A percentile compares a stretch with the other conserved stretches of the same genome.
These are phyloP conservation scores for Hygrophoropsis aurantiaca DNA, from an alignment of 768 basidiomycete species.

Conservation along the genomic window DNA sequence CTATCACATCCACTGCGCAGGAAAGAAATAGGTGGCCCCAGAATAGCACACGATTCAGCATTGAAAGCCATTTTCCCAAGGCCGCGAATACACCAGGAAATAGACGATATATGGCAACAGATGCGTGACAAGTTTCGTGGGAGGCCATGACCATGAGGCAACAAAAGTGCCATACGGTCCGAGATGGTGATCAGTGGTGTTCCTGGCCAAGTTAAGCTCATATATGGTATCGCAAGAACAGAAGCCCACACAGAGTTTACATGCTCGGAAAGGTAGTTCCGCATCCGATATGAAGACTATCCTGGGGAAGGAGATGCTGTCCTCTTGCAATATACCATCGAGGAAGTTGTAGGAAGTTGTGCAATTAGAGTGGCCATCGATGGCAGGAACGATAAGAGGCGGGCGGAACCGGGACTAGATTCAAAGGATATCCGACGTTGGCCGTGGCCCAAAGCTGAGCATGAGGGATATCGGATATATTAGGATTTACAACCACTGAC, in stretches of 20 bases:
- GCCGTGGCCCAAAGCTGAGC: no score
- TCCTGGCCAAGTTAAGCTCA: no score
- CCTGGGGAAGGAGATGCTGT: no score
- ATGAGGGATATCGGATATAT: no score
- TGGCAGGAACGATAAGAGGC: no score
- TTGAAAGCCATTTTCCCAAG: conserved; percentile 13
- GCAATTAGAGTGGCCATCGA: no score
- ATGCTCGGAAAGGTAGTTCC: conserved; percentile 5
- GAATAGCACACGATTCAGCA: conserved; percentile 18
- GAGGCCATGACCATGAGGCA: conserved; percentile 28
- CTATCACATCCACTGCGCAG: no score
- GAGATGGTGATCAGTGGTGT: conserved; percentile 6
- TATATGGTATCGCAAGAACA: conserved; percentile 2
- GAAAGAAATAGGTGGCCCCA: conserved; percentile 12
- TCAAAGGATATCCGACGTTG: no score
- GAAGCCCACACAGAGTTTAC: conserved; percentile 3
- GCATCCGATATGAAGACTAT: conserved; percentile 12
- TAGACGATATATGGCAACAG: conserved; percentile 8
- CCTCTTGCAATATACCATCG: no score
- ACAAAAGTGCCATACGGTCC: conserved; percentile 6
- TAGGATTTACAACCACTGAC: neutral
- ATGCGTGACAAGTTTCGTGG: conserved; percentile 13
- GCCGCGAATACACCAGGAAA: conserved; percentile 8
- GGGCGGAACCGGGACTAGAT: no score
- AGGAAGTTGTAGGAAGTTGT: no score